Evolutionary conservation across 495 filamentous ascomycete species (phyloP).

Genomic region (Rhypophila decipiens): DNA sequence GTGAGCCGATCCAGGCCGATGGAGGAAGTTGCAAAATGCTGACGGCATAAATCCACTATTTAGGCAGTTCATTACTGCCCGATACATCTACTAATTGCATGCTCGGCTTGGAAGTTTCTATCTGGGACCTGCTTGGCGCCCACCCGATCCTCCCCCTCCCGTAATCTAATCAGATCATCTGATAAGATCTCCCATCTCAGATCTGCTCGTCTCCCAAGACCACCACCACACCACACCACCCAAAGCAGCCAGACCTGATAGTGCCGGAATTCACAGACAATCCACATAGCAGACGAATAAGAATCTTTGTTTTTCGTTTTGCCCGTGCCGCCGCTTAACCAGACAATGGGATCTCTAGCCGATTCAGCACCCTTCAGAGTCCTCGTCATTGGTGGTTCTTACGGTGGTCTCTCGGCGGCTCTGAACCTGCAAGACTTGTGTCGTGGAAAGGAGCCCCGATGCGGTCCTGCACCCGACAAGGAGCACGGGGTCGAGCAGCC

Average conservation of each 20-base stretch:
- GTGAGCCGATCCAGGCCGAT: too few species aligned
- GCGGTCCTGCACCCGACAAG: conserved; percentile 13
- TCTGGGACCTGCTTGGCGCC: too few species aligned
- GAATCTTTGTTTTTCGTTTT: background rate
- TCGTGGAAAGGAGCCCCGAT: conserved; percentile 27
- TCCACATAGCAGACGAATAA: too few species aligned
- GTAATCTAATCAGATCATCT: too few species aligned
- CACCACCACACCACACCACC: background rate
- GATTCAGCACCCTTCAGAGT: conserved; percentile 27
- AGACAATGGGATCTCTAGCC: conserved; percentile 12
- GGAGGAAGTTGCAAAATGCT: too few species aligned
- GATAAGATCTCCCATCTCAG: background rate
- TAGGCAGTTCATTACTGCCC: too few species aligned
- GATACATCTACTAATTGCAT: too few species aligned
- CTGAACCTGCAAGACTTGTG: conserved; percentile 57
- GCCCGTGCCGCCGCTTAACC: background rate
- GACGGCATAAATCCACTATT: too few species aligned
- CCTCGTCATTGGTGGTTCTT: conserved; percentile 58
- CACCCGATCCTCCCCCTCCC: too few species aligned
- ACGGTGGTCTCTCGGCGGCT: conserved; percentile 55
- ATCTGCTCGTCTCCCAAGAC: background rate
- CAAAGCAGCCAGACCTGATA: too few species aligned
- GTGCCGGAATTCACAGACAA: too few species aligned
- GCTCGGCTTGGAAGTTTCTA: too few species aligned
- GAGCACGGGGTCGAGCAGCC: conserved; percentile 18